A percentile compares a stretch with the other conserved stretches of the same genome.
Evolutionary conservation across 176 grass and related monocot species (phyloP).

Genomic region (Miscanthus lutarioriparius): DNA sequence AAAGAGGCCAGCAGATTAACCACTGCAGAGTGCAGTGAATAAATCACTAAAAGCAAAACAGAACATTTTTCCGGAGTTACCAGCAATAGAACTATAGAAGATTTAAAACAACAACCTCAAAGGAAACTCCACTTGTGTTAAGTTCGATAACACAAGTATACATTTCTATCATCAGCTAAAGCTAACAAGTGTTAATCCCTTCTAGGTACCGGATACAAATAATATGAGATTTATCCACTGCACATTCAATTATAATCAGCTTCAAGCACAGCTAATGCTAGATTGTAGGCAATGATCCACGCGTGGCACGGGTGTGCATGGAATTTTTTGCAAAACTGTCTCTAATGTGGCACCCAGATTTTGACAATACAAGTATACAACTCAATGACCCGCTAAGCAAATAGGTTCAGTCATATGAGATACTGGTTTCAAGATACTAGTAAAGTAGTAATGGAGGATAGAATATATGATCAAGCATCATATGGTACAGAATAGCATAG

Average conservation of each 20-base stretch:
- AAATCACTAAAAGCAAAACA: background rate
- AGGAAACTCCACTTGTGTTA: background rate
- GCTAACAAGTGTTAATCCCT: background rate
- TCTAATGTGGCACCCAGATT: background rate
- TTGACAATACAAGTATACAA: background rate
- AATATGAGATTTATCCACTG: background rate
- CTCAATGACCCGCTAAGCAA: background rate
- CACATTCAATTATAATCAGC: constrained; percentile 45
- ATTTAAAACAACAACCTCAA: background rate
- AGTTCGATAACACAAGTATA: background rate
- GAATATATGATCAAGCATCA: background rate
- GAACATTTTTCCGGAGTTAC: background rate
- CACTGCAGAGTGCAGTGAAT: background rate
- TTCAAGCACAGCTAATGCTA: constrained; percentile 19
- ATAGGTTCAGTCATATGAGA: background rate
- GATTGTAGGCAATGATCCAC: background rate
- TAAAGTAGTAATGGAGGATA: background rate
- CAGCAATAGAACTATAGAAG: background rate
- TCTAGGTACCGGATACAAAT: background rate
- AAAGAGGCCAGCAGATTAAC: background rate
- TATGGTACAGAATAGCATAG: background rate
- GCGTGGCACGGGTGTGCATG: background rate
- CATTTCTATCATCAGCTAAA: background rate
- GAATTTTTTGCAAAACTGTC: no score
- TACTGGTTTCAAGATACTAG: background rate